Base-by-base conservation (phyloP, 805 yeast species). In the Blastobotrys chiropterorum region DNA sequence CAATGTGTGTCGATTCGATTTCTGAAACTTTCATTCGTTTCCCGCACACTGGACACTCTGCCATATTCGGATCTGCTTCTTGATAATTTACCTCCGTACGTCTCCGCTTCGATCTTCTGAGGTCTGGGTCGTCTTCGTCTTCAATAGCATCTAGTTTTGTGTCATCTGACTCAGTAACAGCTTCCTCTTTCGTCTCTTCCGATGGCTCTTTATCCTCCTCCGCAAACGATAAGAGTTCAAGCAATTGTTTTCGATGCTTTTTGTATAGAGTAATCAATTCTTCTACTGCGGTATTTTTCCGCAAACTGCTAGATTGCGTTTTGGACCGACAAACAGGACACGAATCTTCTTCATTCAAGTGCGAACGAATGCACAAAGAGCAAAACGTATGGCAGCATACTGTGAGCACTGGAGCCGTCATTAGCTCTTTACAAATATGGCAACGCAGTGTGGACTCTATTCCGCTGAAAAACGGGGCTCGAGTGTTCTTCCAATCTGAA, bases 371-470 rank as follows among this genome's bases (percentile, higher is more conserved):
- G 65, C 98, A 90, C 13, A 82, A 74, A 0, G 96, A 87, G 67
- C 98, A 90, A 65, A 89, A 90, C 0, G 90, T 83, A 66, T 90
- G 97, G 38, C 86, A 84, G 71, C 98, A 90, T 1, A 84, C 77
- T 0, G 97, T 86, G 43, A 85, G 69, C 38, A 88, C 87, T 1
- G 98, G 97, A 0, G 90, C 86, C 31, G 70, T 76, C 50, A 86
- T 72, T 56, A 85, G 80, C 54, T 89, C 97, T 61, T 90, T 87
- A 67, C 98, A 90, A 7, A 90, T 85, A 59, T 85, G 90, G 64
- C 98, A 90, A 62, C 96, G 65, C 48, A 89, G 71, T 21, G 83
- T 71, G 1, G 88, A 74, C 56, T 90, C 97, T 2, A 90, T 68
- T 48, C 77, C 82, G 1, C 74, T 59, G 2, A 88, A 65, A 15